A percentile compares a stretch with the other conserved stretches of the same genome.
Evolutionary conservation across 148 eudicot genomes (phyloP).

Genomic region (Vaccinium myrtillus): DNA sequence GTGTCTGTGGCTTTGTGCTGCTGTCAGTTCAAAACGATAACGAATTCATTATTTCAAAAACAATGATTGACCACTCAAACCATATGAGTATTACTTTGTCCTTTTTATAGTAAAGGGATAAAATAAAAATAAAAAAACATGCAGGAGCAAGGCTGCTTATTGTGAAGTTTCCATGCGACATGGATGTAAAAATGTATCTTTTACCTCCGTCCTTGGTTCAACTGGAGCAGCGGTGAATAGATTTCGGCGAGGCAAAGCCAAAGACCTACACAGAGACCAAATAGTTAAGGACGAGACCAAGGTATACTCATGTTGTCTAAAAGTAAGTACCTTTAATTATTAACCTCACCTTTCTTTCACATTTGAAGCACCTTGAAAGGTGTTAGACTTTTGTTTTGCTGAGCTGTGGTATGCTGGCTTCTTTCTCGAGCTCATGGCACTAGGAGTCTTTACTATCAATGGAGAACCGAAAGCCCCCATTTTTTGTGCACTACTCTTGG

Average conservation of each 20-base stretch:
- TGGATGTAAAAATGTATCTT: not conserved
- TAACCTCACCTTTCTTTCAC: conserved; percentile 40
- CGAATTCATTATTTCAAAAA: not conserved
- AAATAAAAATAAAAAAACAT: not conserved
- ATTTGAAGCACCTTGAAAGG: conserved; percentile 23
- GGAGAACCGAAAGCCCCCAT: conserved; percentile 47
- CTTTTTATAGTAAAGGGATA: not conserved
- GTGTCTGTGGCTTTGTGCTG: not conserved
- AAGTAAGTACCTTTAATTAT: not conserved
- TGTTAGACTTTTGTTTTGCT: conserved; percentile 35
- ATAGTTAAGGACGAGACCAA: not conserved
- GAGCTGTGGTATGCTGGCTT: conserved; percentile 36
- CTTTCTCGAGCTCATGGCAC: conserved; percentile 41
- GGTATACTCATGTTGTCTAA: not conserved
- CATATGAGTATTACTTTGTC: not conserved
- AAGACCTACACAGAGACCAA: conserved; percentile 29
- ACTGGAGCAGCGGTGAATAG: conserved; percentile 38
- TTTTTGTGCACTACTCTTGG: conserved; percentile 55
- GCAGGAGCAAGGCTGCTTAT: not conserved
- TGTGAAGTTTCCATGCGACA: not conserved
- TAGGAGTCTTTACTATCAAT: conserved; percentile 43
- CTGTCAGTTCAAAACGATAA: not conserved
- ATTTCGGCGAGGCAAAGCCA: conserved; percentile 34
- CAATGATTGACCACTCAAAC: conserved; percentile 2
- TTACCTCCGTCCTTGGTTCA: conserved; percentile 34